Percentiles rank a stretch among this genome's conserved stretches.
These are phyloP conservation scores for Fomitopsis palustris DNA, from an alignment of 1,284 basidiomycete genomes.

Conservation along the genomic window DNA sequence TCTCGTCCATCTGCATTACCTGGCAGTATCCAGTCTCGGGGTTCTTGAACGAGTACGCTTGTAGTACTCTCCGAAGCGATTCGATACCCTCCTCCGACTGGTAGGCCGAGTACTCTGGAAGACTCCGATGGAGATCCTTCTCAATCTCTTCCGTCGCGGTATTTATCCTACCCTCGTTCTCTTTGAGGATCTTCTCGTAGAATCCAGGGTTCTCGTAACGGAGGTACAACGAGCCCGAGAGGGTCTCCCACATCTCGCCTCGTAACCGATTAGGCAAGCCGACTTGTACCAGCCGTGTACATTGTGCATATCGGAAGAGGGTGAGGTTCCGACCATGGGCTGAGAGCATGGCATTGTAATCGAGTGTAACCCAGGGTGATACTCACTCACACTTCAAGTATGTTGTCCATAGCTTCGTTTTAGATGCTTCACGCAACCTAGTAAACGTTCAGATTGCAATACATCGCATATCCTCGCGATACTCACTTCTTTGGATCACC, in stretches of 20 bases:
- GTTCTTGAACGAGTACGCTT: conserved; percentile 97
- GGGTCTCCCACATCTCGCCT: conserved; percentile 98
- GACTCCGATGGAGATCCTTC: conserved; percentile 93
- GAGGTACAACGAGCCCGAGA: conserved; percentile 91
- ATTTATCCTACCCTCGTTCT: conserved; percentile 78
- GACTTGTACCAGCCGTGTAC: conserved; percentile 94
- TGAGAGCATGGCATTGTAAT: conserved; percentile 23
- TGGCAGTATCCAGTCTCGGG: conserved; percentile 90
- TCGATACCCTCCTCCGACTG: conserved; percentile 84
- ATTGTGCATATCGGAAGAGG: conserved; percentile 94
- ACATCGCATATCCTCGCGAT: background rate
- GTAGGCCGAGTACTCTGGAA: conserved; percentile 94
- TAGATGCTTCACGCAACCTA: conserved; percentile 92
- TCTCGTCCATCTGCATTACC: conserved; percentile 29
- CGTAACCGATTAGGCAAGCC: conserved; percentile 93
- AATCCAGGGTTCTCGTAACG: conserved; percentile 86
- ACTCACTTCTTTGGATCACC: conserved; percentile 89
- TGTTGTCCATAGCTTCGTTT: conserved; percentile 94
- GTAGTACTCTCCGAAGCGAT: conserved; percentile 86
- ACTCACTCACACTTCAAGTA: conserved; percentile 73
- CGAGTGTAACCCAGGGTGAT: background rate
- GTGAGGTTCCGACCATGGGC: conserved; percentile 88
- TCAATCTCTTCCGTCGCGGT: conserved; percentile 98
- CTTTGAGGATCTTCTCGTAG: conserved; percentile 78
- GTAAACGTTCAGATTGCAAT: background rate